Conservation (phyloP, 495 filamentous ascomycete species). For the Aspergillus indologenus region DNA sequence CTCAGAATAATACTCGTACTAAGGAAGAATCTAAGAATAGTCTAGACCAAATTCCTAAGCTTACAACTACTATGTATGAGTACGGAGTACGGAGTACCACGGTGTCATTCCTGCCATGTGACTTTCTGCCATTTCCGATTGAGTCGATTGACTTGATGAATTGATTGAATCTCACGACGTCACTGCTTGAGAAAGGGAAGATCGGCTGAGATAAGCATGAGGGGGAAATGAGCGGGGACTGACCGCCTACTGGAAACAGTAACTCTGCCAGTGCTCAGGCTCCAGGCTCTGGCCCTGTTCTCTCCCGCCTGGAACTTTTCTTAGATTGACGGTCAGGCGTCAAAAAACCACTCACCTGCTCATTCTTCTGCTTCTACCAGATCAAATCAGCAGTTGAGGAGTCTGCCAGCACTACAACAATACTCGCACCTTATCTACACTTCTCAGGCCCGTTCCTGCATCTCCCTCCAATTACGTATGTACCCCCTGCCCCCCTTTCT, state of each 20-base stretch:
- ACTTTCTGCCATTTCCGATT: background rate
- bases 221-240: background rate
- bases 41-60: background rate
- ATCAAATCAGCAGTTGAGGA: no score
- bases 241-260: background rate
- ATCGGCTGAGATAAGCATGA: background rate
- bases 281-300: background rate
- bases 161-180: background rate
- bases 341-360: background rate
- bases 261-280: no score
- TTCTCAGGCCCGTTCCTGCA: background rate
- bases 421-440: background rate
- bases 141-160: no score
- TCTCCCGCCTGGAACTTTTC: background rate
- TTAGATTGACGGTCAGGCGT: background rate
- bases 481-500: background rate
- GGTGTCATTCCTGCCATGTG: background rate
- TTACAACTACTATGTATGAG: background rate
- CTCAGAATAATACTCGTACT: no score
- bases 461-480: background rate
- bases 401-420: no score
- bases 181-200: no score
- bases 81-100: no score
- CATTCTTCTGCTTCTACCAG: no score
- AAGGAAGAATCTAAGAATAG: no score